Evolutionary conservation across 805 yeast genomes (phyloP).

Genomic region (Millerozyma acaciae): DNA sequence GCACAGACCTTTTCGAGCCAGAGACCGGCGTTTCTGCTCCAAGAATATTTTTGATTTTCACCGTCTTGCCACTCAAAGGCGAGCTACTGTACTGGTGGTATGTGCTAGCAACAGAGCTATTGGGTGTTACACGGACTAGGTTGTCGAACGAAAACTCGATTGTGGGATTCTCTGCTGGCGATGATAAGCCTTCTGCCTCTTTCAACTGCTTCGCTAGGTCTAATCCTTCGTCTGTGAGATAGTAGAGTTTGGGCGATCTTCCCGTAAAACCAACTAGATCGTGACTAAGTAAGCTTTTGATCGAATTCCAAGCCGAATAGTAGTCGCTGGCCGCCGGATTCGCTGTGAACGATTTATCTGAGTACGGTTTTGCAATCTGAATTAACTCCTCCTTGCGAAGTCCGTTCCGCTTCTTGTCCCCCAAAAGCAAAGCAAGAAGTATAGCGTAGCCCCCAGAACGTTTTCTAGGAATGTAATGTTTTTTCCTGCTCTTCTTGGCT

Average conservation of each 20-base stretch:
- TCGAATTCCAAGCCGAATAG: constrained; percentile 73
- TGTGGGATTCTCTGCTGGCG: constrained; percentile 14
- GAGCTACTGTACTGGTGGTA: constrained; percentile 1
- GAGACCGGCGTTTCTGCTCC: no score
- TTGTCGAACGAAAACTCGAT: constrained; percentile 33
- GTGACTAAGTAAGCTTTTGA: constrained; percentile 58
- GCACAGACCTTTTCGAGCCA: not conserved
- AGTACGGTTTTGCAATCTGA: constrained; percentile 48
- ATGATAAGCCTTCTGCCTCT: constrained; percentile 38
- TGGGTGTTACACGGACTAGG: constrained; percentile 26
- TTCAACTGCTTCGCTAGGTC: constrained; percentile 57
- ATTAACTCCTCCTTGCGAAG: constrained; percentile 59
- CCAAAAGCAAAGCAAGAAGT: constrained; percentile 51
- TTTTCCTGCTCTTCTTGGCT: constrained; percentile 20
- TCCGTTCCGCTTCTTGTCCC: constrained; percentile 51
- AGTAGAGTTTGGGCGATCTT: constrained; percentile 52
- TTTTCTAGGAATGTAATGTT: constrained; percentile 61
- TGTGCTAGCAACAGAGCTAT: constrained; percentile 7
- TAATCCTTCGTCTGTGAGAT: constrained; percentile 66
- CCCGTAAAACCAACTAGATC: constrained; percentile 56
- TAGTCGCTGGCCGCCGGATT: constrained; percentile 60
- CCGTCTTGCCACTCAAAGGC: no score
- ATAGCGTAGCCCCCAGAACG: constrained; percentile 87
- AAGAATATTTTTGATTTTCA: no score
- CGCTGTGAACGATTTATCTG: constrained; percentile 53